Percentiles rank a stretch among this genome's conserved stretches.
phyloP scores from a whole-genome alignment of 106 monocot genomes.

The Dendrobium chrysotoxum region DNA sequence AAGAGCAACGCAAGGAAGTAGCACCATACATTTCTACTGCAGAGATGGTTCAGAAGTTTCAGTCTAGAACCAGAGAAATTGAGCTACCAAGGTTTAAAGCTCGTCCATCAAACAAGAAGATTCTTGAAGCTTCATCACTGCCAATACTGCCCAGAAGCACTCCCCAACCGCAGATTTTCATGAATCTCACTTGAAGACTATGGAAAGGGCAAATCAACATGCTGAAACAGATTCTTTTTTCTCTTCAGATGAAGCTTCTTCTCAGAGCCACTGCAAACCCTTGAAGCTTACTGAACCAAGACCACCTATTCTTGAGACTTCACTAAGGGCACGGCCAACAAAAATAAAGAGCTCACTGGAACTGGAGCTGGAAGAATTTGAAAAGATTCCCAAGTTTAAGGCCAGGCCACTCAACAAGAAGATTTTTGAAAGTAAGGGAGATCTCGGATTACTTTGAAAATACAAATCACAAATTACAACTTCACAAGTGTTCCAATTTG shows the following conservation, averaged over 20 bases:
- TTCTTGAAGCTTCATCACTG: conserved; percentile 45
- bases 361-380: conserved; percentile 47
- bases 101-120: conserved; percentile 84
- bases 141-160: conserved; percentile 40
- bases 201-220: conserved; percentile 68
- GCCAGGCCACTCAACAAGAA: conserved; percentile 86
- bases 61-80: conserved; percentile 66
- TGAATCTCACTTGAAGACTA: conserved; percentile 80
- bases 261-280: conserved; percentile 51
- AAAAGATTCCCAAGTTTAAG: conserved; percentile 72
- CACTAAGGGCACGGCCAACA: conserved; percentile 62
- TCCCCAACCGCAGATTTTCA: conserved; percentile 57
- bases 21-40: conserved; percentile 42
- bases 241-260: conserved; percentile 30
- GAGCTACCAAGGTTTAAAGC: conserved; percentile 93
- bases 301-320: conserved; percentile 68
- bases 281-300: conserved; percentile 60
- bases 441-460: conserved; percentile 34
- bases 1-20: conserved; percentile 10
- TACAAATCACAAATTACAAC: conserved; percentile 57
- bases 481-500: conserved; percentile 93
- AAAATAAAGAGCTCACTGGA: conserved; percentile 74
- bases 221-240: conserved; percentile 39
- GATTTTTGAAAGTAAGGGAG: conserved; percentile 84
- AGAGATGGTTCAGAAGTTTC: conserved; percentile 71